Percentiles rank a stretch among this genome's conserved stretches.
Evolutionary conservation across 495 filamentous ascomycete genomes (phyloP).

Genomic region (Hyphodiscus hymeniophilus): DNA sequence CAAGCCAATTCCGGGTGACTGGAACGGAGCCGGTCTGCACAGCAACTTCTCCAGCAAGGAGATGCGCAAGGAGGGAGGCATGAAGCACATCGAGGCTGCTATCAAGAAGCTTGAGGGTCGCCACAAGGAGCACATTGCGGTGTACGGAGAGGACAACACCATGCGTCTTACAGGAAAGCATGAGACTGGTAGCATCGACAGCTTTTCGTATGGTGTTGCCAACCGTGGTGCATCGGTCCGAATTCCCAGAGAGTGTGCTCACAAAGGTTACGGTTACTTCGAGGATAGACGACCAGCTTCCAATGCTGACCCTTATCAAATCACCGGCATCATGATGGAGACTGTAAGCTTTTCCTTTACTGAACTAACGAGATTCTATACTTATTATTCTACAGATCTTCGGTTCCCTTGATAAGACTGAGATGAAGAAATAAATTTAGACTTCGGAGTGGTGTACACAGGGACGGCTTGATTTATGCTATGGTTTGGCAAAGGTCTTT

Average conservation of each 20-base stretch:
- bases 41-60: conserved; percentile 48
- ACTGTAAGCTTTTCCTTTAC: conserved; percentile 31
- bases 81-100: conserved; percentile 80
- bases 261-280: conserved; percentile 96
- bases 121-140: conserved; percentile 90
- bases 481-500: conserved; percentile 14
- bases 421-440: conserved; percentile 10
- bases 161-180: conserved; percentile 86
- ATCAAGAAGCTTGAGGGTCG: conserved; percentile 86
- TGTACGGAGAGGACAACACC: conserved; percentile 93
- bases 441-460: conserved; percentile 14
- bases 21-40: conserved; percentile 99
- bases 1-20: conserved; percentile 98
- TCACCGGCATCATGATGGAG: conserved; percentile 88
- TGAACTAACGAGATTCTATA: neutral
- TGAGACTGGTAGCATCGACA: conserved; percentile 91
- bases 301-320: conserved; percentile 95
- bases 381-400: conserved; percentile 12
- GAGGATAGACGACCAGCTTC: conserved; percentile 93
- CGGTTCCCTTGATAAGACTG: conserved; percentile 13
- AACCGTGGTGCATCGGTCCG: conserved; percentile 92
- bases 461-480: conserved; percentile 11
- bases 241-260: conserved; percentile 82
- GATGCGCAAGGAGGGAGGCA: conserved; percentile 87
- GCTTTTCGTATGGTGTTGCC: conserved; percentile 91